Evolutionary conservation across 2,329 filamentous ascomycete genomes (phyloP).

Genomic region (Aspergillus sp.): DNA sequence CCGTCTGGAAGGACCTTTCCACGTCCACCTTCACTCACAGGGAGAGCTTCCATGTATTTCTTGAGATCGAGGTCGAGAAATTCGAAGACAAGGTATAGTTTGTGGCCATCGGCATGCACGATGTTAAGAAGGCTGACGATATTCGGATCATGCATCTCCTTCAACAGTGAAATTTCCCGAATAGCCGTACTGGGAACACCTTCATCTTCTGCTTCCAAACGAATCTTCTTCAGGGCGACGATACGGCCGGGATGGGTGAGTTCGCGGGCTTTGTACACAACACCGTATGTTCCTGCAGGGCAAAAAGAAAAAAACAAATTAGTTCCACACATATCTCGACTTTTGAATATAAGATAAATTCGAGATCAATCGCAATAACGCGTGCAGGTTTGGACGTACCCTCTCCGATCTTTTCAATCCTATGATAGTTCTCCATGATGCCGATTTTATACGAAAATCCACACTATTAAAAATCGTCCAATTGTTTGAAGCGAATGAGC

Average conservation of each 20-base stretch:
- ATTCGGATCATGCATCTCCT: slow-evolving; percentile 88
- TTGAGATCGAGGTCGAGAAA: slow-evolving; percentile 87
- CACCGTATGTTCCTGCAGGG: slow-evolving; percentile 73
- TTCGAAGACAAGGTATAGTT: slow-evolving; percentile 87
- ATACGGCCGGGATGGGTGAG: slow-evolving; percentile 74
- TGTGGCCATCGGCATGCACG: slow-evolving; percentile 88
- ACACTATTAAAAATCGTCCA: slow-evolving; percentile 2
- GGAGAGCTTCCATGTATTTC: slow-evolving; percentile 91
- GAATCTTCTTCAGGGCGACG: slow-evolving; percentile 90
- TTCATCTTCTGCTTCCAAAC: slow-evolving; percentile 89
- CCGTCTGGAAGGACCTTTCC: slow-evolving; percentile 79
- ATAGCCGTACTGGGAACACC: slow-evolving; percentile 89
- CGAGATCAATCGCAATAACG: slow-evolving; percentile 1
- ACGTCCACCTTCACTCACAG: slow-evolving; percentile 72
- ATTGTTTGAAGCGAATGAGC: too few species aligned
- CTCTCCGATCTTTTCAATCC: slow-evolving; percentile 93
- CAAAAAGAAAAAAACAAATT: background rate
- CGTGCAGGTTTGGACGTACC: slow-evolving; percentile 47
- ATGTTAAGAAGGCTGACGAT: slow-evolving; percentile 86
- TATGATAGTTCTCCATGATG: slow-evolving; percentile 89
- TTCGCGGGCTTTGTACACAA: slow-evolving; percentile 90
- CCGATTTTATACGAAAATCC: background rate
- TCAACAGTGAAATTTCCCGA: slow-evolving; percentile 85
- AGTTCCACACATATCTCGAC: too few species aligned
- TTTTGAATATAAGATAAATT: background rate